Evolutionary conservation across 192 early-diverging fungal species (phyloP), one percentile per base, ranked within the genome.

Genomic region (Mortierella alpina): DNA sequence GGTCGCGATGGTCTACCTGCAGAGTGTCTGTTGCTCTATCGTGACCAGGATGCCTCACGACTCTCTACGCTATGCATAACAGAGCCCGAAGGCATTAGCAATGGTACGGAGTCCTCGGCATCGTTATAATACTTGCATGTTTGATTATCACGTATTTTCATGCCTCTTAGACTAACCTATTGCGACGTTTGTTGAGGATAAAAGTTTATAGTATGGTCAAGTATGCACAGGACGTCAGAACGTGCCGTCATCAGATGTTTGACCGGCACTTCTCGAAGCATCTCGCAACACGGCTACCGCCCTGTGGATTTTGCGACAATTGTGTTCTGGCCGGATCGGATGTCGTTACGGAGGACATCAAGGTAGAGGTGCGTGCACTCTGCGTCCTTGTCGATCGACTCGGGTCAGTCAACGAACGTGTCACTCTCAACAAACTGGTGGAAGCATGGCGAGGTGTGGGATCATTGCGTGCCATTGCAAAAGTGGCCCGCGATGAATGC

Each of bases 1-100:
- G 93, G 93, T 39, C 80, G 92, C 20, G 93, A 94, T 63, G 93
- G 93, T 3, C 23, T 83, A 46, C 84, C 76, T 1, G 92, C 92
- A 0, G 90, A 93, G 31, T 94, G 93, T 58, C 80, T 93, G 11
- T 53, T 93, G 50, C 86, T 92, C 12, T 93, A 93, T 60, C 87
- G 91, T 1, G 82, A 86, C 3, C 68, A 83, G n/a, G 93, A 94
- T 84, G 89, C 88, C 15, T 84, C 89, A 22, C 63, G 88, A 41
- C 83, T 94, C 39, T 86, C 88, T 5, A 82, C 87, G 20, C 86
- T 91, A 80, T 88, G 84, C 17, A 85, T 92, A 17, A 85, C 86
- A 11, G 88, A 88, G 7, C 83, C 88, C 59, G 88, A 89, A 6
- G 92, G 91, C 18, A 69, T 87, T 41, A 68, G 70, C 1, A 90